Percentiles rank a stretch among this genome's conserved stretches.
phyloP scores from a whole-genome alignment of 768 basidiomycete genomes.

The Panellus pusillus region DNA sequence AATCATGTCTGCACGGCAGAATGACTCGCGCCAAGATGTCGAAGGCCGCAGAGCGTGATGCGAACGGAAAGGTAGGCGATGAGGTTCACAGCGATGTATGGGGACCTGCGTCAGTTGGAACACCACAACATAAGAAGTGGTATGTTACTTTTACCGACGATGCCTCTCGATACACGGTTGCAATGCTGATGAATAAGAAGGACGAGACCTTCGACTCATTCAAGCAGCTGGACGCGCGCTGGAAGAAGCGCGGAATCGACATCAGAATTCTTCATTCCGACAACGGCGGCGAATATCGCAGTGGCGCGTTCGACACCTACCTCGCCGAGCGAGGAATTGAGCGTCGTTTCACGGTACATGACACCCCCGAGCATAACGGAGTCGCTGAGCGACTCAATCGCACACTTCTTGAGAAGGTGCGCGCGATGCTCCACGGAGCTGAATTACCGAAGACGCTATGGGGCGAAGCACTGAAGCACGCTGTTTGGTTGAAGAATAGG shows the following conservation, averaged over 20 bases:
- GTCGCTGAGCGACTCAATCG: constrained; percentile 36
- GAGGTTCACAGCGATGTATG: constrained; percentile 37
- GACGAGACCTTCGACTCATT: constrained; percentile 26
- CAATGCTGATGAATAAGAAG: constrained; percentile 29
- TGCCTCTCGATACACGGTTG: constrained; percentile 21
- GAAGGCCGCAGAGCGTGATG: constrained; percentile 22
- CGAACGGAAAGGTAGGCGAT: constrained; percentile 26
- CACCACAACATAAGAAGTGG: constrained; percentile 25
- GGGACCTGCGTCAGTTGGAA: constrained; percentile 30
- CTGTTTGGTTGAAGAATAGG: constrained; percentile 27
- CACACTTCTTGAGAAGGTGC: constrained; percentile 11
- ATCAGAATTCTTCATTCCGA: constrained; percentile 31
- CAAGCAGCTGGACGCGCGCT: constrained; percentile 23
- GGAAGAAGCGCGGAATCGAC: constrained; percentile 23
- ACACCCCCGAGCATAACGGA: constrained; percentile 35
- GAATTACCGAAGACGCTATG: constrained; percentile 32
- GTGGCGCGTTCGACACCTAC: constrained; percentile 19
- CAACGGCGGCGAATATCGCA: constrained; percentile 30
- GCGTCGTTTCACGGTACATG: constrained; percentile 22
- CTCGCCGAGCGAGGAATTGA: constrained; percentile 21
- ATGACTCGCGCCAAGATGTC: constrained; percentile 24
- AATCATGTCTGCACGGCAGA: constrained; percentile 32
- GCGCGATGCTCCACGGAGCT: constrained; percentile 29
- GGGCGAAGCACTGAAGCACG: constrained; percentile 28
- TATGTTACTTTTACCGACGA: constrained; percentile 36